phyloP scores from a whole-genome alignment of 805 yeast species.

The Candida pseudofarinosa region DNA sequence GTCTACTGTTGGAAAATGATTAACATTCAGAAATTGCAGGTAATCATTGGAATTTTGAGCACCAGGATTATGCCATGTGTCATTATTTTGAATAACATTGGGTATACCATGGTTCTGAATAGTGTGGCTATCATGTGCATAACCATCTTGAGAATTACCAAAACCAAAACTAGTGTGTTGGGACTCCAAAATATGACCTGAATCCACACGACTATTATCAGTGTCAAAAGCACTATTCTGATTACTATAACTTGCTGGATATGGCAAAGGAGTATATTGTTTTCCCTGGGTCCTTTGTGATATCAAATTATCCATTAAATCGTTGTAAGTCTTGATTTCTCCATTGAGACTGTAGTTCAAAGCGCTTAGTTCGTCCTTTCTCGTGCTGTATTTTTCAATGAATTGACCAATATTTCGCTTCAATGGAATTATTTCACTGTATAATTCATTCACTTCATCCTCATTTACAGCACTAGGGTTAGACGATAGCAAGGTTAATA shows the following conservation, averaged over 20 bases:
- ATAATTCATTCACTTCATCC: constrained; percentile 65
- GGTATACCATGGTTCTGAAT: background rate
- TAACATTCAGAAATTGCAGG: constrained; percentile 24
- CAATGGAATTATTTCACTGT: constrained; percentile 67
- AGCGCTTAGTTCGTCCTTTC: constrained; percentile 72
- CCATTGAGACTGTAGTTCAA: constrained; percentile 66
- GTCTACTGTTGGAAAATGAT: constrained; percentile 24
- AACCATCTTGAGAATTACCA: constrained; percentile 21
- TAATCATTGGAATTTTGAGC: background rate
- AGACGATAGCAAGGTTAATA: constrained; percentile 50
- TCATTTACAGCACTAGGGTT: constrained; percentile 42
- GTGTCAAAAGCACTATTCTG: background rate
- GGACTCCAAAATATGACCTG: constrained; percentile 9
- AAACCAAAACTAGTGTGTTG: constrained; percentile 41
- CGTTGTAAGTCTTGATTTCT: constrained; percentile 68
- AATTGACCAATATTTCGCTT: constrained; percentile 71
- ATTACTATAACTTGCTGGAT: constrained; percentile 3
- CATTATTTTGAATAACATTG: background rate
- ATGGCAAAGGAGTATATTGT: constrained; percentile 4
- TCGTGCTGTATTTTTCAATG: constrained; percentile 72
- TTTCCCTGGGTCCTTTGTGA: constrained; percentile 16
- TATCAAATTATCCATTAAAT: constrained; percentile 52
- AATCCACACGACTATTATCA: background rate
- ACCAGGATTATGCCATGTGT: background rate
- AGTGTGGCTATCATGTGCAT: background rate